Evolutionary conservation across 1,139 yeast species (phyloP).

Genomic region (Kodamaea suecica): DNA sequence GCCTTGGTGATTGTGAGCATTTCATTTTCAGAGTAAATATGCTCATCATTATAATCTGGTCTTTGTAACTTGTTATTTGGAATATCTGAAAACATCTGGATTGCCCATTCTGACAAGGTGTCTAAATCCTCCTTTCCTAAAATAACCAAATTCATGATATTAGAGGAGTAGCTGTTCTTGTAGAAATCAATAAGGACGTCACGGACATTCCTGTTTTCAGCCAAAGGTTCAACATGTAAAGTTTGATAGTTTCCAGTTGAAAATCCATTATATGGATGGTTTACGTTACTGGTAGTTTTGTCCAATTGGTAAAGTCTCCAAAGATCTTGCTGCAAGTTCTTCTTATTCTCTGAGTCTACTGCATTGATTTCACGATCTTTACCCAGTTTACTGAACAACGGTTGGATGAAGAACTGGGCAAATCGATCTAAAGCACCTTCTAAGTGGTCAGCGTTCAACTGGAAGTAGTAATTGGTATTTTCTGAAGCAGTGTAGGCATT

Average conservation of each 20-base stretch:
- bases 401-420: slow-evolving; percentile 85
- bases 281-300: slow-evolving; percentile 64
- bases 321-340: slow-evolving; percentile 81
- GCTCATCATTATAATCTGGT: slow-evolving; percentile 44
- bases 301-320: slow-evolving; percentile 91
- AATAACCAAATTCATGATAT: slow-evolving; percentile 82
- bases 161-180: slow-evolving; percentile 61
- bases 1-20: slow-evolving; percentile 58
- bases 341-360: slow-evolving; percentile 93
- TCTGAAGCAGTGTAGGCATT: slow-evolving; percentile 90
- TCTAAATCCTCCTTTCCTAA: slow-evolving; percentile 80
- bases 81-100: slow-evolving; percentile 62
- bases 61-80: slow-evolving; percentile 51
- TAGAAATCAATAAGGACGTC: slow-evolving; percentile 64
- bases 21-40: slow-evolving; percentile 39
- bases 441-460: slow-evolving; percentile 69
- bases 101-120: slow-evolving; percentile 66
- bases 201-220: slow-evolving; percentile 54
- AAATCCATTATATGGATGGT: slow-evolving; percentile 72
- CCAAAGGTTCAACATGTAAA: slow-evolving; percentile 52
- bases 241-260: slow-evolving; percentile 72
- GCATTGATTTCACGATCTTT: slow-evolving; percentile 92
- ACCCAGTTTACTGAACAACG: slow-evolving; percentile 75
- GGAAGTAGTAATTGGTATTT: slow-evolving; percentile 89
- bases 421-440: slow-evolving; percentile 90